Conservation (phyloP, 2,329 filamentous ascomycete genomes). For the Exophiala lecanii-corni region DNA sequence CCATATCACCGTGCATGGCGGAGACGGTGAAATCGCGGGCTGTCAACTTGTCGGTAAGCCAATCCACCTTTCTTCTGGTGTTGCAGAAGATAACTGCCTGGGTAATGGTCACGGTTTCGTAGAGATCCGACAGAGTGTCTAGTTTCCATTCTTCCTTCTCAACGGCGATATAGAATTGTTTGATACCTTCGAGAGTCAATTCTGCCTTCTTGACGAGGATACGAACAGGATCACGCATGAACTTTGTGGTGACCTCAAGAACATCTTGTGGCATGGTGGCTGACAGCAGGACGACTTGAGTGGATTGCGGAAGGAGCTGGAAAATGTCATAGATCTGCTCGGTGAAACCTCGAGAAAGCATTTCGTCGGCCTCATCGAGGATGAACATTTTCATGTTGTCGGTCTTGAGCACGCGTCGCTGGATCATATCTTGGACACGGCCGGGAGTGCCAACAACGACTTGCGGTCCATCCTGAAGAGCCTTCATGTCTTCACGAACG, state of each 20-base stretch:
- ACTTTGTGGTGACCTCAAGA: conserved; percentile 98
- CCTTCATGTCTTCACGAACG: conserved; percentile 98
- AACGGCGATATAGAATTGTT: conserved; percentile 99
- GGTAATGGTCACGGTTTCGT: conserved; percentile 99
- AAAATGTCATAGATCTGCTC: conserved; percentile 99
- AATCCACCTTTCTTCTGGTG: conserved; percentile 99
- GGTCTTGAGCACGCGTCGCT: conserved; percentile 93
- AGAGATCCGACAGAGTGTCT: conserved; percentile 95
- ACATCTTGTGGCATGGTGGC: conserved; percentile 99
- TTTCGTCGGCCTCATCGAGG: conserved; percentile 98
- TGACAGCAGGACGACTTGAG: conserved; percentile 95
- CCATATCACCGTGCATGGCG: conserved; percentile 99
- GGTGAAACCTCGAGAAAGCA: conserved; percentile 98
- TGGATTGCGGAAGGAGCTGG: conserved; percentile 95
- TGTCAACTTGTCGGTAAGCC: conserved; percentile 99
- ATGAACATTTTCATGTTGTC: conserved; percentile 99
- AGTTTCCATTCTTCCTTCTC: conserved; percentile 99
- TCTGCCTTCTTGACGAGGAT: conserved; percentile 99
- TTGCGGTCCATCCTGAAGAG: conserved; percentile 90
- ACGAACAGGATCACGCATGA: conserved; percentile 98
- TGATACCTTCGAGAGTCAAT: conserved; percentile 98
- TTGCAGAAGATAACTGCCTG: conserved; percentile 99
- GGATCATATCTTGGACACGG: conserved; percentile 99
- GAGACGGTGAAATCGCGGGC: conserved; percentile 98
- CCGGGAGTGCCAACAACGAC: conserved; percentile 97